Evolutionary conservation across 352 stramenopile species (phyloP), one percentile per base, ranked within the genome.

Genomic region (Peronospora belbahrii): DNA sequence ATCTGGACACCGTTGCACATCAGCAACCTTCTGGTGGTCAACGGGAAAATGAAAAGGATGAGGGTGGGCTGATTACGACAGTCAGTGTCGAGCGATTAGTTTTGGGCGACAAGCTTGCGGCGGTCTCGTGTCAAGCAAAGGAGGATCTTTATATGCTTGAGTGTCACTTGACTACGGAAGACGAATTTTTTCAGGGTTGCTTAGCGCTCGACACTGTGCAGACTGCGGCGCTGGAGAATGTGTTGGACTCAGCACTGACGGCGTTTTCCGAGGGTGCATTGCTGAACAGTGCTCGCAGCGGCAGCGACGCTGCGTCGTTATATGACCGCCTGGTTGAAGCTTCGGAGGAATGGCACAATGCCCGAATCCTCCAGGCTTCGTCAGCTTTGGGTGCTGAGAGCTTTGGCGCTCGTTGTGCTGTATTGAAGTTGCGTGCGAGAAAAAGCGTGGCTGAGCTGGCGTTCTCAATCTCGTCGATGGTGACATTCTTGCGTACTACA

Each of bases 61-160:
- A 77, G 2, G 42, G 39, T 2, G 44, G 14, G 2, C 33, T 44
- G 2, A 51, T 52, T 18, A 22, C 56, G 27, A 41, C 45, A 0
- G 36, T 70, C 6, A 63, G 34, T 20, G 68, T 85, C 20, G 69
- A 81, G 41, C 73, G 83, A 33, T 37, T 85, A 10, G 38, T 82
- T 3, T 48, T 88, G 23, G 76, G 73, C 8, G 71, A 81, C 25
- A 84, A 78, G 40, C 57, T 89, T 4, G 69, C 73, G 4, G 55
- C 58, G 4, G 50, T 89, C 15, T 70, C 72, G 3, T 85, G 66
- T 18, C 67, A 82, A 56, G 70, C 73, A 6, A 75, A 79, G 42
- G 74, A 85, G 40, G 74, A 89, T 41, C 41, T 83, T 5, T 89
- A 85, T 43, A 68, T 86, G 49, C 62, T 89, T 3, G 77, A 89